Evolutionary conservation across 495 filamentous ascomycete species (phyloP).

Genomic region (Thermothielavioides terrestris): DNA sequence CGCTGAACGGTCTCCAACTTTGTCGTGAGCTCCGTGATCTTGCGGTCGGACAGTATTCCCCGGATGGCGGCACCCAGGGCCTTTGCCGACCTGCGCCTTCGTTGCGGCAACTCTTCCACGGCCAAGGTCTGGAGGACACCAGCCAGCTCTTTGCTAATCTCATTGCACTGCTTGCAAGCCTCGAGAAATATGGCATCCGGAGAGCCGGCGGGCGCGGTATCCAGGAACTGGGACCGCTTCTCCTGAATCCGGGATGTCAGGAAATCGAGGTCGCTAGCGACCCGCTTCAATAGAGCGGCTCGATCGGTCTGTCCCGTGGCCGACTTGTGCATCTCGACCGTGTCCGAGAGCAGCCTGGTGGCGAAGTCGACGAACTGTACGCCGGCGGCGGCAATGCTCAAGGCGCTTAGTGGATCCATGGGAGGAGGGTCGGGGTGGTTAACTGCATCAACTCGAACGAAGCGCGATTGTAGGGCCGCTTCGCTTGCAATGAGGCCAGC

Average conservation of each 20-base stretch:
- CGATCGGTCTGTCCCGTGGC: background rate
- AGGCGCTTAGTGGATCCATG: background rate
- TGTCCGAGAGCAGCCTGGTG: background rate
- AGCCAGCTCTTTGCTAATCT: background rate
- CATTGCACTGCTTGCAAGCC: background rate
- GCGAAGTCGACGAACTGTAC: background rate
- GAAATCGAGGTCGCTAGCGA: background rate
- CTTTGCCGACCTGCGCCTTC: background rate
- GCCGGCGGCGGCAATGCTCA: background rate
- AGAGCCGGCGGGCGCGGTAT: background rate
- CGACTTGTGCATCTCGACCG: background rate
- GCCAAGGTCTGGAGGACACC: background rate
- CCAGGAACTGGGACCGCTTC: background rate
- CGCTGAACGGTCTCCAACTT: background rate
- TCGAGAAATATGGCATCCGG: background rate
- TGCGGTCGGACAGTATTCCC: background rate
- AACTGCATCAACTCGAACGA: too few species aligned
- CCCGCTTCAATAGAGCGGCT: background rate
- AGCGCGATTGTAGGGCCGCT: too few species aligned
- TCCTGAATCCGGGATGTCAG: background rate
- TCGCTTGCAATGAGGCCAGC: too few species aligned
- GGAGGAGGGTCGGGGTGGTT: too few species aligned
- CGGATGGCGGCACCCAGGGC: background rate
- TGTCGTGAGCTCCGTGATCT: background rate
- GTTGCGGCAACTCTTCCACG: background rate